Evolutionary conservation across 208 protist genomes (phyloP), one percentile per base, ranked within the genome.

Genomic region (Crithidia fasciculata): DNA sequence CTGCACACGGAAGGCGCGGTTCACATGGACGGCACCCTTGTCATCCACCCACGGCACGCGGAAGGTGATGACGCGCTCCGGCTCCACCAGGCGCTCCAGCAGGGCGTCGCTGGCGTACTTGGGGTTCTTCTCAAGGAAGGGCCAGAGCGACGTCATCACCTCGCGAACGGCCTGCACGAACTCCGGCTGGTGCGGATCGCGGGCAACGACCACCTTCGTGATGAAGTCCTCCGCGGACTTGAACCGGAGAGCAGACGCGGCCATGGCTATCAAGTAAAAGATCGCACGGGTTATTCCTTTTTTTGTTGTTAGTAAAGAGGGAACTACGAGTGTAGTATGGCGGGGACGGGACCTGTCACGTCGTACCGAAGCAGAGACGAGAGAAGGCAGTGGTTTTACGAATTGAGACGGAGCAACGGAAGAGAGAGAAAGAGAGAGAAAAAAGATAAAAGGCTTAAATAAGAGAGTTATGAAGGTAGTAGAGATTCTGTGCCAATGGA

Each of bases 1-100:
- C 80, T 98, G 93, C 28, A 98, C 93, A 72, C 97, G 91, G 79
- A 81, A 98, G 37, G 94, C 97, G 19, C 93, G 82, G 83, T 98
- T 98, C 28, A 98, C 88, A 12, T 94, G 79, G 2, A 85, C 79
- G n/a, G 78, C 61, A 37, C 94, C 93, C 15, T 89, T 85, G 69
- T 98, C 95, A 69, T 98, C 92, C 18, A 90, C 62, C 96, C 96
- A 98, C n/a, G 94, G 76, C 28, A 98, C 97, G 53, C 95, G 90
- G 83, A 98, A 98, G 45, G 85, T 78, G 43, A 98, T 90, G 15
- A 90, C 65, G 58, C 94, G 80, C 80, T 98, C 95, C 40, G 96
- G 95, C 77, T 98, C 95, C 57, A 96, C 75, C n/a, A 98, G 13
- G 49, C 83, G 83, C 81, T 94, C 85, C 54, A 98, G 71, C 43